Conservation (phyloP, 129 eudicot species). For the Daucus carota region DNA sequence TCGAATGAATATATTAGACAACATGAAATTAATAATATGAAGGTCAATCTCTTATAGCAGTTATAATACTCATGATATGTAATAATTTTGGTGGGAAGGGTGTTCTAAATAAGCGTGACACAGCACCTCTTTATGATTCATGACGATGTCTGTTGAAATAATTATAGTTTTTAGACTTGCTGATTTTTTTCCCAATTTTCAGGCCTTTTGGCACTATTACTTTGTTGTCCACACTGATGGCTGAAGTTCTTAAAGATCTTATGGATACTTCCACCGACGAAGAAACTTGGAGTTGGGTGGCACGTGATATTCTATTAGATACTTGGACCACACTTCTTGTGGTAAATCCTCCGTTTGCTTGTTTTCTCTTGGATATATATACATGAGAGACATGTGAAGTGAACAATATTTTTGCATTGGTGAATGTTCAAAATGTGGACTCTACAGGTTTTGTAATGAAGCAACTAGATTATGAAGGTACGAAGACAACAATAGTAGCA, state of each 20-base stretch:
- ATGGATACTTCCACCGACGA: constrained; percentile 62
- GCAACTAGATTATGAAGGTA: background rate
- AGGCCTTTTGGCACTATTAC: constrained; percentile 92
- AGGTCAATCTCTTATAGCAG: background rate
- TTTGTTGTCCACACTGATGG: constrained; percentile 77
- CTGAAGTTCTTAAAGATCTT: constrained; percentile 78
- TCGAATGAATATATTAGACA: too few relatives aligned
- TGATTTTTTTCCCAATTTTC: constrained; percentile 22
- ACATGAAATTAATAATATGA: background rate
- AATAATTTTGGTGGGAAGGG: background rate
- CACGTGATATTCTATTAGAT: constrained; percentile 93
- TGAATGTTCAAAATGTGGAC: background rate
- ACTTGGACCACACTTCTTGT: constrained; percentile 80
- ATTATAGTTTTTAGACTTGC: background rate
- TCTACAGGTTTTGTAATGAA: too few relatives aligned
- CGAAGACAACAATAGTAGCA: background rate
- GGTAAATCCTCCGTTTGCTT: constrained; percentile 30
- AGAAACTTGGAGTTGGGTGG: constrained; percentile 98
- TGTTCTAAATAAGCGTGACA: background rate
- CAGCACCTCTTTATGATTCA: constrained; percentile 3
- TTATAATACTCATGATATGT: background rate
- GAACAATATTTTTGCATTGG: background rate
- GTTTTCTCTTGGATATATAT: background rate
- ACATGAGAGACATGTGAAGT: background rate
- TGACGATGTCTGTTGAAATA: constrained; percentile 2